Base-by-base conservation (phyloP, 805 yeast species). In the Metschnikowia vanudenii region DNA sequence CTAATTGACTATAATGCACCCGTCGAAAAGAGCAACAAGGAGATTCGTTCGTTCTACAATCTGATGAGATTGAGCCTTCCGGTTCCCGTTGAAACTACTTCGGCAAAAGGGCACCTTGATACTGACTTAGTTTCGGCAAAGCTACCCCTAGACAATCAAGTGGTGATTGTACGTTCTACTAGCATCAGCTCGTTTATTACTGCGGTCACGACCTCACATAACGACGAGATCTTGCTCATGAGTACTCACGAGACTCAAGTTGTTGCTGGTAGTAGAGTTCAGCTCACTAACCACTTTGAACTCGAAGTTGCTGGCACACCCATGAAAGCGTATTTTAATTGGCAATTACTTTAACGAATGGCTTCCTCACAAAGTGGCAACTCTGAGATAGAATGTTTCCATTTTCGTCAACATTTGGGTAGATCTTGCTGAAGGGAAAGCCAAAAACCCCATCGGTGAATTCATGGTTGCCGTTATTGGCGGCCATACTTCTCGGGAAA, bases 21-120 rank as follows among this genome's bases (percentile, higher is more conserved):
- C 9, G 49, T 44, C 3, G 45, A 37, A 13, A 45, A 41, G 13
- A 50, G 53, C 46, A 50, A 50, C 40, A 31, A 18, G 4, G 28
- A n/a, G 4, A 20, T 46, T 3, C 50, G 53, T 14, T 18, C 34
- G 9, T 34, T 30, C 18, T 43, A 34, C n/a, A 41, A 40, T 14
- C 43, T 19, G 39, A 37, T 30, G 19, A 34, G 20, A 34, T 24
- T 45, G 14, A 31, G 37, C 18, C 37, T 18, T 2, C 10, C 45
- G 5, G 16, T 24, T 37, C 26, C n/a, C n/a, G n/a, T n/a, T n/a
- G n/a, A n/a, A n/a, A n/a, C n/a, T n/a, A n/a, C n/a, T n/a, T n/a
- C 12, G 14, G 19, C 5, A 29, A 29, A n/a, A 10, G 32, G 32
- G 32, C 32, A 11, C 8, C 11, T 9, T 9, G 29, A 31, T 10